Evolutionary conservation across 768 basidiomycete genomes (phyloP).

Genomic region (Aureoboletus auriporus): DNA sequence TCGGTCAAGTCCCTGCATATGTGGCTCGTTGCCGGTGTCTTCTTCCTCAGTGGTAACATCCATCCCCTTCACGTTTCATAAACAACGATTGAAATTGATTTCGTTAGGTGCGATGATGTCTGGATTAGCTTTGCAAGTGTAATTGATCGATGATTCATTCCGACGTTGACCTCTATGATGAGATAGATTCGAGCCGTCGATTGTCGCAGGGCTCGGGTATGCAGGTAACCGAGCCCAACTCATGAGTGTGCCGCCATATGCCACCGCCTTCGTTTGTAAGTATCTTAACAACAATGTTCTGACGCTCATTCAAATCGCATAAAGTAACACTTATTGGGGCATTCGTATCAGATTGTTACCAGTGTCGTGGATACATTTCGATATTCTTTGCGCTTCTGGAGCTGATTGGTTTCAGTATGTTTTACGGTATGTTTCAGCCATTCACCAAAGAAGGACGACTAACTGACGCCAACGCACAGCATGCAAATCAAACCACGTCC

Average conservation of each 20-base stretch:
- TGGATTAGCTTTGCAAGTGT: too few relatives aligned
- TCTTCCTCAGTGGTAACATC: constrained; percentile 51
- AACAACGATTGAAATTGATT: too few relatives aligned
- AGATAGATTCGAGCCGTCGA: constrained; percentile 31
- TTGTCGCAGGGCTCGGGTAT: constrained; percentile 59
- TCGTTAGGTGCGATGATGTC: too few relatives aligned
- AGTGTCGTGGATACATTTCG: constrained; percentile 44
- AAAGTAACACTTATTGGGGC: constrained; percentile 39
- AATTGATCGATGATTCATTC: too few relatives aligned
- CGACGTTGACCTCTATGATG: too few relatives aligned
- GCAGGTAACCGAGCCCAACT: constrained; percentile 51
- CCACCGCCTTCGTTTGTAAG: constrained; percentile 45
- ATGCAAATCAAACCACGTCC: constrained; percentile 33
- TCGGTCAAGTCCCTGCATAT: constrained; percentile 53
- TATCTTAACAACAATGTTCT: neutral
- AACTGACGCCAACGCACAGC: constrained; percentile 7
- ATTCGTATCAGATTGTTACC: constrained; percentile 49
- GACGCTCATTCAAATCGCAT: neutral
- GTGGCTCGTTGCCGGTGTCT: constrained; percentile 43
- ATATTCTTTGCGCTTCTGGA: constrained; percentile 43
- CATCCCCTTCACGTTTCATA: neutral
- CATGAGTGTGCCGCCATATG: constrained; percentile 56
- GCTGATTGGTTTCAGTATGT: constrained; percentile 25
- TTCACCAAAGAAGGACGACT: neutral
- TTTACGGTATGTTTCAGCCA: neutral